Evolutionary conservation across 805 yeast genomes (phyloP).

Genomic region (Kuraishia hungarica): DNA sequence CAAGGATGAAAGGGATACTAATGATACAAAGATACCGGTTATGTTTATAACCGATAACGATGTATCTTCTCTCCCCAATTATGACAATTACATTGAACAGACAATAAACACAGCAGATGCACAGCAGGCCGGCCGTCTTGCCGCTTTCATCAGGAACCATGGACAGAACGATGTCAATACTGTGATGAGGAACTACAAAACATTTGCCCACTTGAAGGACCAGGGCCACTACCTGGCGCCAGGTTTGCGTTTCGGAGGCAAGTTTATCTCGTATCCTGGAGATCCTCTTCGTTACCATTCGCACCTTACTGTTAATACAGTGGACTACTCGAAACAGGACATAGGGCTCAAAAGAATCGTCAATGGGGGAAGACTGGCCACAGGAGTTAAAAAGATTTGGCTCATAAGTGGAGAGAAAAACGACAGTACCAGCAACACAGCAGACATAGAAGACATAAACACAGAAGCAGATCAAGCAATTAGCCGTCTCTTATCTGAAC

Average conservation of each 20-base stretch:
- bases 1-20: not conserved
- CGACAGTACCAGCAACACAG: slow-evolving; percentile 4
- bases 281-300: slow-evolving; percentile 90
- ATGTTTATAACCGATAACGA: not conserved
- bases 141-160: not conserved
- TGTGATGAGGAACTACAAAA: slow-evolving; percentile 12
- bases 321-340: slow-evolving; percentile 37
- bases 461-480: slow-evolving; percentile 10
- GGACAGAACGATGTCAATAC: not conserved
- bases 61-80: not conserved
- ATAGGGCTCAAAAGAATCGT: slow-evolving; percentile 53
- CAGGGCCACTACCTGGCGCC: slow-evolving; percentile 58
- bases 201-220: slow-evolving; percentile 32
- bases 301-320: slow-evolving; percentile 61
- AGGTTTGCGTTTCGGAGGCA: slow-evolving; percentile 88
- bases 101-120: not conserved
- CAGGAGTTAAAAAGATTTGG: slow-evolving; percentile 86
- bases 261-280: slow-evolving; percentile 86
- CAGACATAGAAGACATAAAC: slow-evolving; percentile 6
- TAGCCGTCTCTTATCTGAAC: slow-evolving; percentile 3
- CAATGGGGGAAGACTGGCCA: slow-evolving; percentile 86
- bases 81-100: not conserved
- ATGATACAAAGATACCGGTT: not conserved
- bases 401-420: slow-evolving; percentile 37
- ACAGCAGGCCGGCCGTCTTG: not conserved